These are phyloP conservation scores for Podila clonocystis DNA, from an alignment of 192 early-diverging fungal species.

Conservation along the genomic window DNA sequence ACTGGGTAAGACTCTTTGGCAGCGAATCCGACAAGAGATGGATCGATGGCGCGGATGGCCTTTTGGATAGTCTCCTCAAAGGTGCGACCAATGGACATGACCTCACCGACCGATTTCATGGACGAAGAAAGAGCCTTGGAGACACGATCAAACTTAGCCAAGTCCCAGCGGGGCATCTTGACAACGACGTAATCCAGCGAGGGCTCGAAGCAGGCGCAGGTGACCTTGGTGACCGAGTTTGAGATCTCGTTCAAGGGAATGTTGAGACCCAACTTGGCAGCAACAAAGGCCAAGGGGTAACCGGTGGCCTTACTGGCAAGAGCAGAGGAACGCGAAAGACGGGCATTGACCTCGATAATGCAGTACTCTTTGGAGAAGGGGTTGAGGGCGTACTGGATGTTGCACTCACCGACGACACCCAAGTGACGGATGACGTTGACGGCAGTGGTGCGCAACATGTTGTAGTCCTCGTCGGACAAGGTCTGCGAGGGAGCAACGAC, in stretches of 20 bases:
- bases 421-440: constrained; percentile 97
- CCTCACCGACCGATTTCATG: constrained; percentile 99
- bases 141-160: constrained; percentile 96
- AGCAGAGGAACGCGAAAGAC: constrained; percentile 91
- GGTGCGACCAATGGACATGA: constrained; percentile 97
- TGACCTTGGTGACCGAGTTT: constrained; percentile 95
- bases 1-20: constrained; percentile 48
- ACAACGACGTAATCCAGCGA: constrained; percentile 91
- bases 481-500: constrained; percentile 99
- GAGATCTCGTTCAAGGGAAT: constrained; percentile 93
- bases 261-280: constrained; percentile 95
- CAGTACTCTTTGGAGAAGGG: constrained; percentile 94
- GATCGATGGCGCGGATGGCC: constrained; percentile 92
- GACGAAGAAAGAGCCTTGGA: constrained; percentile 88
- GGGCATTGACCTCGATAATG: constrained; percentile 99
- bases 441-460: constrained; percentile 97
- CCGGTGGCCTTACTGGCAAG: constrained; percentile 98
- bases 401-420: constrained; percentile 99
- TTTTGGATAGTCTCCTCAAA: constrained; percentile 99
- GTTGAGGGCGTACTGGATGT: constrained; percentile 98
- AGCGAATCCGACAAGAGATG: constrained; percentile 86
- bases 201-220: constrained; percentile 98
- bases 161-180: constrained; percentile 92
- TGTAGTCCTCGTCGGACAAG: constrained; percentile 96
- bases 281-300: constrained; percentile 98